A percentile compares a stretch with the other conserved stretches of the same genome.
phyloP scores from a whole-genome alignment of 371 early-diverging fungal genomes.

The Mortierella sp. region DNA sequence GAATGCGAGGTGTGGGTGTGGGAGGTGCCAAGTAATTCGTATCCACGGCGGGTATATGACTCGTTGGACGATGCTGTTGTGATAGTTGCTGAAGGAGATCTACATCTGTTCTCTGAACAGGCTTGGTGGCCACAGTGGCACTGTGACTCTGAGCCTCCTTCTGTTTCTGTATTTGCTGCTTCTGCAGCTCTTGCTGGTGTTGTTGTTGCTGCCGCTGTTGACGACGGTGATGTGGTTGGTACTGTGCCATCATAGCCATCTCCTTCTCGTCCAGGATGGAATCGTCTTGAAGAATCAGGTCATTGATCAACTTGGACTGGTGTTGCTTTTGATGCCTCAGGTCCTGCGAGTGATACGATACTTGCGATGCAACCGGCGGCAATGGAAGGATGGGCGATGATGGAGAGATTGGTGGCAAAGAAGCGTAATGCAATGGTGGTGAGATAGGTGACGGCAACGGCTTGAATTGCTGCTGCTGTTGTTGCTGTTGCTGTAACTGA shows the following conservation, averaged over 20 bases:
- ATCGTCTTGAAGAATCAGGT: constrained; percentile 43
- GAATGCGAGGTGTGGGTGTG: constrained; percentile 29
- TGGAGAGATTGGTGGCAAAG: not conserved
- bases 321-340: constrained; percentile 36
- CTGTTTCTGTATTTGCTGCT: not conserved
- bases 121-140: not conserved
- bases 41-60: constrained; percentile 22
- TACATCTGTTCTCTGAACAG: no score
- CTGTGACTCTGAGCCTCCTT: no score
- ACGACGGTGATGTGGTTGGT: constrained; percentile 38
- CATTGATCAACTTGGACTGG: constrained; percentile 41
- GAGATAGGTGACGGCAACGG: constrained; percentile 12
- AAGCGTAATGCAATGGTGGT: not conserved
- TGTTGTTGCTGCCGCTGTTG: constrained; percentile 34
- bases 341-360: constrained; percentile 2
- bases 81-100: constrained; percentile 4
- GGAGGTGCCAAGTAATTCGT: constrained; percentile 41
- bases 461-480: not conserved
- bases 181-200: constrained; percentile 1
- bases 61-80: constrained; percentile 1
- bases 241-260: constrained; percentile 45
- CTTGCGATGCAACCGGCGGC: not conserved
- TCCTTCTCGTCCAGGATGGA: constrained; percentile 40
- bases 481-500: not conserved
- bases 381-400: not conserved